phyloP scores from a whole-genome alignment of 805 yeast species.

The Teunomyces panamensis region DNA sequence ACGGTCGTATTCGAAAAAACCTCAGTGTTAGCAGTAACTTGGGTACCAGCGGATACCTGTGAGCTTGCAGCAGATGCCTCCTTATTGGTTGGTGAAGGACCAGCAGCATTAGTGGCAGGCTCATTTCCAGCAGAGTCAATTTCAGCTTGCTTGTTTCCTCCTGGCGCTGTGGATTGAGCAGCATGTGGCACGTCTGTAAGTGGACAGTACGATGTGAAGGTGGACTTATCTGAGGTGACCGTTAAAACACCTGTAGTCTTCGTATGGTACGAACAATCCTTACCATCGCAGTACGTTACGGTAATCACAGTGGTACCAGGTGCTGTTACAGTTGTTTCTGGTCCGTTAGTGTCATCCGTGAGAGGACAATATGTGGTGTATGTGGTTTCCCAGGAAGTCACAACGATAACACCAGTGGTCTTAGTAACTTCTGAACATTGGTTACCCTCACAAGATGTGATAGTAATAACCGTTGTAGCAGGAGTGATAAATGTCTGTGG shows the following conservation, averaged over 20 bases:
- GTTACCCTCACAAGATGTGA: constrained; percentile 34
- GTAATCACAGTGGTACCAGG: constrained; percentile 24
- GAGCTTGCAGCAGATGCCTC: neutral
- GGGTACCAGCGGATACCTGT: constrained; percentile 1
- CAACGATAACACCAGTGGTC: constrained; percentile 6
- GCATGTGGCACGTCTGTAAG: constrained; percentile 5
- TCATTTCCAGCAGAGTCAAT: constrained; percentile 1
- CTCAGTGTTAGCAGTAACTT: constrained; percentile 8
- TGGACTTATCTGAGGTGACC: constrained; percentile 8
- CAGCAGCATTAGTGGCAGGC: constrained; percentile 1
- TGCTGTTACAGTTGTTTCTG: neutral
- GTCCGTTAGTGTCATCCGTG: too few relatives aligned
- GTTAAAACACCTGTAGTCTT: constrained; percentile 5
- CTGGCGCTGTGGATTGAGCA: constrained; percentile 3
- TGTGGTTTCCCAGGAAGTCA: constrained; percentile 9
- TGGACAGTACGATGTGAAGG: constrained; percentile 23
- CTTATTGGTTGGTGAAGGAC: constrained; percentile 5
- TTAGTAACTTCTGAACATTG: constrained; percentile 16
- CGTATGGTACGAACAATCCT: constrained; percentile 20
- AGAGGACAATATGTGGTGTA: constrained; percentile 23
- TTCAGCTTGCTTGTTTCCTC: neutral
- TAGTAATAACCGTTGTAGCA: constrained; percentile 26
- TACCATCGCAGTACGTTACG: constrained; percentile 32
- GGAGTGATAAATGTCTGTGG: neutral
- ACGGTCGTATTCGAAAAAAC: neutral